phyloP scores from a whole-genome alignment of 208 protist genomes.

The Angomonas desouzai region DNA sequence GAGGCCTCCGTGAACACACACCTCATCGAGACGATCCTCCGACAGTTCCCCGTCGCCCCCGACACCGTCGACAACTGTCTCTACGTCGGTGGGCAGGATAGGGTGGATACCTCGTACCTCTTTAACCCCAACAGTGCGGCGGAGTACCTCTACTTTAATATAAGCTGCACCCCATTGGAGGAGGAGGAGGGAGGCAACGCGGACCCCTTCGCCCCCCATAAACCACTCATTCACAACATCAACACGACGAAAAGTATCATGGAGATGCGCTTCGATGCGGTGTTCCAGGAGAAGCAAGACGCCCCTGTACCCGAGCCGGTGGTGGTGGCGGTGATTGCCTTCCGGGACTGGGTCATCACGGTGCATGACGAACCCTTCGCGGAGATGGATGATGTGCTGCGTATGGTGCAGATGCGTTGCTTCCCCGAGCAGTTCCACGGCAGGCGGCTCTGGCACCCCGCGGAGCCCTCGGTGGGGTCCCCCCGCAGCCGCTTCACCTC shows the following conservation, averaged over 20 bases:
- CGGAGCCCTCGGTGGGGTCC: neutral
- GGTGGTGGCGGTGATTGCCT: conserved; percentile 65
- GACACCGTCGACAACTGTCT: conserved; percentile 60
- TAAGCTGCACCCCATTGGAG: conserved; percentile 65
- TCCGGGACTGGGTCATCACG: conserved; percentile 81
- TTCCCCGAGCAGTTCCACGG: neutral
- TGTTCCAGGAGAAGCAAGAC: conserved; percentile 35
- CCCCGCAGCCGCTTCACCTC: conserved; percentile 45
- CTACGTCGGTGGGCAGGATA: conserved; percentile 58
- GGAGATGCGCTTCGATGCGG: conserved; percentile 80
- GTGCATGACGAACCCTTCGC: conserved; percentile 83
- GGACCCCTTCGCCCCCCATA: neutral
- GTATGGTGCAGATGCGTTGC: conserved; percentile 75
- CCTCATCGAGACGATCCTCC: conserved; percentile 43
- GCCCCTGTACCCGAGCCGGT: conserved; percentile 46
- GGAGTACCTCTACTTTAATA: conserved; percentile 68
- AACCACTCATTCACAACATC: neutral
- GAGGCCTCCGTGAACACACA: conserved; percentile 20
- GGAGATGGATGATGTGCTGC: conserved; percentile 80
- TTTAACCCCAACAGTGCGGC: conserved; percentile 12
- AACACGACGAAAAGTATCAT: conserved; percentile 54
- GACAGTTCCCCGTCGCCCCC: conserved; percentile 51
- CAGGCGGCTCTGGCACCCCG: conserved; percentile 1
- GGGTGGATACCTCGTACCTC: conserved; percentile 35
- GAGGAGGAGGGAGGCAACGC: neutral